Evolutionary conservation across 2,329 filamentous ascomycete species (phyloP), one percentile per base, ranked within the genome.

Genomic region (Colletotrichum tofieldiae): DNA sequence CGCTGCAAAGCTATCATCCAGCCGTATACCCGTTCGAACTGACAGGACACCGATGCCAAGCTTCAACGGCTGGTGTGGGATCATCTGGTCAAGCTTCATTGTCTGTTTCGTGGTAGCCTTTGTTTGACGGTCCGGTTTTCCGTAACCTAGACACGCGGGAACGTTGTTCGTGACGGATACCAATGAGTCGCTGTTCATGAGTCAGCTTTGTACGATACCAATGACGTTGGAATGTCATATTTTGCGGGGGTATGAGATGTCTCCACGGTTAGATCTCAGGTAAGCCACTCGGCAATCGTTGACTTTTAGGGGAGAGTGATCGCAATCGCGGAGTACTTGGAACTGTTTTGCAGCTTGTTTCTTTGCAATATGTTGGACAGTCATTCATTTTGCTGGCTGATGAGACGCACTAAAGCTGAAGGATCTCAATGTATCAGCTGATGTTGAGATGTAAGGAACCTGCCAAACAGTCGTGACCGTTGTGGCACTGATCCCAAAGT

Each of bases 1-100:
- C 58, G 58, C 63, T 63, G 39, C 55, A 62, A 45, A 56, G 47
- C 45, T 39, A 52, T 39, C 61, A 47, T 43, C 54, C 35, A 54
- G 67, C 41, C 26, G 23, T 35, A 37, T 18, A 8, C 29, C 20
- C 23, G 55, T 45, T 56, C 18, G 23, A 41, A 41, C 39, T 39
- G 54, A 35, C 18, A 7, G 16, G 52, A 35, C 39, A 45, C 29
- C 47, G 41, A 39, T 16, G n/a, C 54, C 37, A 37, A 51, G 35
- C 29, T 70, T 52, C 29, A 35, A 59, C 62, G 62, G 54, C n/a
- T 60, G 23, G 39, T 55, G 32, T 47, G 47, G 26, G 14, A 56
- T 61, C 16, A 9, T 43, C 47, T 23, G 63, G 47, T 16, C 39
- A 61, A 67, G 55, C 47, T 54, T 70, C 54, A 54, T 35, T 45